Percentiles rank a stretch among this genome's conserved stretches.
These are phyloP conservation scores for Oemleria cerasiformis DNA, from an alignment of 306 rosid species.

Conservation along the genomic window DNA sequence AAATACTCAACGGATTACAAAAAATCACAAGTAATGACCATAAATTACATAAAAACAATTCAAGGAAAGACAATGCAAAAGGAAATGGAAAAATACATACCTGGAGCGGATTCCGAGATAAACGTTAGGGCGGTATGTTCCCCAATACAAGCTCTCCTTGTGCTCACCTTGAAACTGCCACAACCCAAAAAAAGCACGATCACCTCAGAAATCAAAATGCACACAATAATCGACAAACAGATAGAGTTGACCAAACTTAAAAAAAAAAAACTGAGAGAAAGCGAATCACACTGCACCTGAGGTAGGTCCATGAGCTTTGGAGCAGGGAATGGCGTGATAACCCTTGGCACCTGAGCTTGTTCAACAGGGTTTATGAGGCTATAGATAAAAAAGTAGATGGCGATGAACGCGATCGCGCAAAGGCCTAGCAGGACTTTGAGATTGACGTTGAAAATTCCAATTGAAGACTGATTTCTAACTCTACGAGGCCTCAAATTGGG, in stretches of 20 bases:
- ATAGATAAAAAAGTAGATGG: slow-evolving; percentile 45
- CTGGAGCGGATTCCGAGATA: slow-evolving; percentile 93
- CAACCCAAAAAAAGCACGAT: slow-evolving; percentile 9
- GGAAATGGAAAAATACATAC: slow-evolving; percentile 34
- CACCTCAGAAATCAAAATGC: neutral
- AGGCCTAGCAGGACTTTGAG: slow-evolving; percentile 48
- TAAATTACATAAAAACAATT: neutral
- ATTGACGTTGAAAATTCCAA: slow-evolving; percentile 50
- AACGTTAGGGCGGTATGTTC: slow-evolving; percentile 90
- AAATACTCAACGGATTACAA: neutral
- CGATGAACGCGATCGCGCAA: slow-evolving; percentile 49
- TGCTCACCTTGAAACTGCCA: slow-evolving; percentile 92
- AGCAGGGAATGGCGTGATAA: slow-evolving; percentile 76
- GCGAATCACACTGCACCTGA: slow-evolving; percentile 49
- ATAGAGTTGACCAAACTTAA: too few species aligned
- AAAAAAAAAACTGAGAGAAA: too few species aligned
- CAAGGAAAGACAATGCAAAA: neutral
- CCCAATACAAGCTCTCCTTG: slow-evolving; percentile 95
- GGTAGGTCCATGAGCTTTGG: slow-evolving; percentile 84
- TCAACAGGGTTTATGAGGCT: slow-evolving; percentile 32
- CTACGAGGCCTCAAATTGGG: slow-evolving; percentile 35
- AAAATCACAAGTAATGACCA: neutral
- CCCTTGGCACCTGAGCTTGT: slow-evolving; percentile 45
- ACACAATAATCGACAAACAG: neutral
- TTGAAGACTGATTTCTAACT: slow-evolving; percentile 36